Base-by-base conservation (phyloP, 2,329 filamentous ascomycete species). In the Fusarium verticillioides region DNA sequence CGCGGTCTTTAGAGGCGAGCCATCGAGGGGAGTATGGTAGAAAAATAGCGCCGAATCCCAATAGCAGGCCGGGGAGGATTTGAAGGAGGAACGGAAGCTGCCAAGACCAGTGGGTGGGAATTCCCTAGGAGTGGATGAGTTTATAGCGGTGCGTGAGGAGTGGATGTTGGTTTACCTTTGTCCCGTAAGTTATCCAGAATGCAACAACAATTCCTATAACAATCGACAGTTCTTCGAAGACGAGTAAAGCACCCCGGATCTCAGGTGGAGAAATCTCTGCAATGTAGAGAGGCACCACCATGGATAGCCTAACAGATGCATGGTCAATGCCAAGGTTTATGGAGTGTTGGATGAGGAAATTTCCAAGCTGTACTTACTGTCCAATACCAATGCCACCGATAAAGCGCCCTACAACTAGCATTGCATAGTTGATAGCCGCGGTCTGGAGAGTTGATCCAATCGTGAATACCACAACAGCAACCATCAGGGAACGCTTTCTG, bases 231-330 rank as follows among this genome's bases (percentile, higher is more conserved):
- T 82, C 79, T 60, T 86, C 84, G 5, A 83, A 79, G 1, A 84
- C 84, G 0, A 87, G 82, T 5, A 87, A 77, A 0, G 83, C 82
- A 9, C 86, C 85, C 9, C 86, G 85, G 7, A 87, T 82, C 36
- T 85, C 84, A 2, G 85, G 84, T 2, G 85, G 85, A 0, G 85
- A 84, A 12, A 87, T 83, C 70, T 87, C 85, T 46, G 83, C 82
- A 67, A 84, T 88, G 72, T 83, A 82, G 7, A 84, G 81, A 15
- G 82, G 85, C 46, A 84, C 78, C 23, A 81, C 75, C 80, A 79
- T 81, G 37, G 79, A 79, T 30, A 79, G 60, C 56, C 73, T 75
- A 19, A 15, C 1, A 5, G 15, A 36, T n/a, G 9, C 6, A 6
- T 1, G 7, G 56, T 59, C 13, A 59, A 34, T 9, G 0, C 7